phyloP scores from a whole-genome alignment of 2,329 filamentous ascomycete genomes.

The Alternaria incomplexa region DNA sequence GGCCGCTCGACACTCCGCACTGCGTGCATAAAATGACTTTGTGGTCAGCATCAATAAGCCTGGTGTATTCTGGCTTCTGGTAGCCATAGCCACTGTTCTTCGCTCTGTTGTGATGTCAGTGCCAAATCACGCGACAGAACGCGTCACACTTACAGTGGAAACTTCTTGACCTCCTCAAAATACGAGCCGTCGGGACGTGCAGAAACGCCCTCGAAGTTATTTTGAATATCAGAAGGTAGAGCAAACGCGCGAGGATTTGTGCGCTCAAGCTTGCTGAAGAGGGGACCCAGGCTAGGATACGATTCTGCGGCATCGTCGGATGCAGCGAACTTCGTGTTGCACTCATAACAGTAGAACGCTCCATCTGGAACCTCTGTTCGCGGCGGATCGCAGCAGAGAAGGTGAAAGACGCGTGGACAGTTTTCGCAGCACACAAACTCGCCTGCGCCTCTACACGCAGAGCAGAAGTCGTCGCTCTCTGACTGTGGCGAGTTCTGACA shows the following conservation, averaged over 20 bases:
- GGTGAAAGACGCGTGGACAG: slow-evolving; percentile 89
- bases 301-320: slow-evolving; percentile 35
- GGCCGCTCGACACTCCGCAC: slow-evolving; percentile 71
- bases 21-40: slow-evolving; percentile 77
- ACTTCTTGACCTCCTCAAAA: slow-evolving; percentile 67
- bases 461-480: slow-evolving; percentile 89
- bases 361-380: slow-evolving; percentile 43
- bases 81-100: slow-evolving; percentile 51
- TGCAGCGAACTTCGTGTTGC: slow-evolving; percentile 29
- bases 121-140: slow-evolving; percentile 28
- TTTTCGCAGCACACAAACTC: slow-evolving; percentile 92
- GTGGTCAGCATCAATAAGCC: slow-evolving; percentile 74
- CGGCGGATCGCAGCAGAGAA: slow-evolving; percentile 84
- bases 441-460: slow-evolving; percentile 81
- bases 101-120: slow-evolving; percentile 41
- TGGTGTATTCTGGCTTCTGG: slow-evolving; percentile 56
- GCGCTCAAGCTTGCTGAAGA: slow-evolving; percentile 70
- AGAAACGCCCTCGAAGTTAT: slow-evolving; percentile 79
- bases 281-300: slow-evolving; percentile 58
- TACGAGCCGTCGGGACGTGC: slow-evolving; percentile 81
- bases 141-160: slow-evolving; percentile 63
- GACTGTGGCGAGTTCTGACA: slow-evolving; percentile 48
- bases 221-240: slow-evolving; percentile 73
- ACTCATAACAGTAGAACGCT: slow-evolving; percentile 76
- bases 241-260: slow-evolving; percentile 74